These are phyloP conservation scores for Neonectria coccinea DNA, from an alignment of 2,329 filamentous ascomycete genomes.

Conservation along the genomic window DNA sequence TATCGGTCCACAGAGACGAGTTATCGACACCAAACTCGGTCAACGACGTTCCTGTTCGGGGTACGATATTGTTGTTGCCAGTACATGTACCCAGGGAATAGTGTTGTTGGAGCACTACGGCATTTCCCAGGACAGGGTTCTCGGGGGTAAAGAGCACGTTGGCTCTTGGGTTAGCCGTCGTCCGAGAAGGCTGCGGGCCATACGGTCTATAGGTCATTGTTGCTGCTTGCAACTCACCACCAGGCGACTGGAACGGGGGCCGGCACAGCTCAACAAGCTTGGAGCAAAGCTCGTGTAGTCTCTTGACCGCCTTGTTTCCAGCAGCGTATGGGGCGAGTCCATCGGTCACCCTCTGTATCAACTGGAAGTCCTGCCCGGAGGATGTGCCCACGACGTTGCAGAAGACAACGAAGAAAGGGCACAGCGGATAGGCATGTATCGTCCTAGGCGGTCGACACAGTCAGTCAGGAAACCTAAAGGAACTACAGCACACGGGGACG, in stretches of 20 bases:
- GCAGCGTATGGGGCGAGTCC: constrained; percentile 3
- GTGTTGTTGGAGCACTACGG: background rate
- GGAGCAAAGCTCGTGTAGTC: constrained; percentile 17
- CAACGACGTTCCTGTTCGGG: background rate
- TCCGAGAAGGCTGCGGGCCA: background rate
- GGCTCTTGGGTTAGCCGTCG: background rate
- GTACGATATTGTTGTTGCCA: background rate
- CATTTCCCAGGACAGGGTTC: background rate
- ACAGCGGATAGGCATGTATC: constrained; percentile 15
- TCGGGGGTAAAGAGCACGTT: background rate
- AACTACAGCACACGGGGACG: background rate
- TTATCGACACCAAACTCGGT: background rate
- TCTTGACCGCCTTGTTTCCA: constrained; percentile 4
- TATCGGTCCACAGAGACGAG: constrained; percentile 13
- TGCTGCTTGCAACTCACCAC: background rate
- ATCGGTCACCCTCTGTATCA: constrained; percentile 1
- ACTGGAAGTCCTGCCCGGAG: constrained; percentile 3
- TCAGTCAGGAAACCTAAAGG: background rate
- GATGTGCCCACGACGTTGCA: constrained; percentile 16
- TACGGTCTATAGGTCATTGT: background rate
- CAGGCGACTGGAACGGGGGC: constrained; percentile 3
- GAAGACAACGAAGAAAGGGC: constrained; percentile 15
- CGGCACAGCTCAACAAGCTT: constrained; percentile 15
- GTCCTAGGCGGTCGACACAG: background rate
- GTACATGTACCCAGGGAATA: background rate